Percentiles rank a stretch among this genome's conserved stretches.
phyloP scores from a whole-genome alignment of 2,329 filamentous ascomycete species.

The Fusarium metavorans region DNA sequence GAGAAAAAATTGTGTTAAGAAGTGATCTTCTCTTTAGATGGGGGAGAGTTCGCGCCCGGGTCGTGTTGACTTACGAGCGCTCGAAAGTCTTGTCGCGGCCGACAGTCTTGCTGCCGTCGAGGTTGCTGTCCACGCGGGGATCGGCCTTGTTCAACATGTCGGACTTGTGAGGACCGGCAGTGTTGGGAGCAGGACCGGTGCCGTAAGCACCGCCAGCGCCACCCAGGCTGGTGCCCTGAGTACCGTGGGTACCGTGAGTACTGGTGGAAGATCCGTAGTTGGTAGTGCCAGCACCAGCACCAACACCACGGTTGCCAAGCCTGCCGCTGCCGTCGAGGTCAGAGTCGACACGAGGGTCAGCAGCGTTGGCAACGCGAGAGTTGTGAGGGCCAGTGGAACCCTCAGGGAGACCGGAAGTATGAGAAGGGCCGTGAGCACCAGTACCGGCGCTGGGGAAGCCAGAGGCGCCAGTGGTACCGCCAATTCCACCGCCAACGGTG shows the following conservation, averaged over 20 bases:
- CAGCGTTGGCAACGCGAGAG: constrained; percentile 60
- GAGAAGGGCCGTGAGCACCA: constrained; percentile 19
- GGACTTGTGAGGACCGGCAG: constrained; percentile 60
- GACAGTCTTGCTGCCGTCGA: constrained; percentile 57
- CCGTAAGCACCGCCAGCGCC: constrained; percentile 48
- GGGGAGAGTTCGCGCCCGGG: background rate
- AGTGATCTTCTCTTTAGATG: background rate
- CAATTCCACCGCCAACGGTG: background rate
- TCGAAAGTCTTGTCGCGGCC: constrained; percentile 64
- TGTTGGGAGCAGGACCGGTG: constrained; percentile 47
- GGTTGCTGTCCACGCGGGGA: constrained; percentile 65
- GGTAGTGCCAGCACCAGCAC: constrained; percentile 8
- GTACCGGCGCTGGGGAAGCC: constrained; percentile 18
- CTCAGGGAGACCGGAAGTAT: constrained; percentile 33
- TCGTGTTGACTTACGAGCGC: constrained; percentile 50
- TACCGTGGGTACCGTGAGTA: constrained; percentile 16
- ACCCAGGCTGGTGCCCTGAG: constrained; percentile 23
- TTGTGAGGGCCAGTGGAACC: constrained; percentile 57
- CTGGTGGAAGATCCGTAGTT: background rate
- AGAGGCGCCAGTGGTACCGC: constrained; percentile 6
- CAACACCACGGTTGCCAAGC: constrained; percentile 29
- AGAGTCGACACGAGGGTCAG: constrained; percentile 66
- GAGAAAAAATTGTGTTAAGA: constrained; percentile 25
- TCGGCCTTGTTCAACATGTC: constrained; percentile 64
- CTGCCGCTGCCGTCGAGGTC: constrained; percentile 58